These are phyloP conservation scores for Debaryomyces udenii DNA, from an alignment of 1,139 yeast genomes.

Conservation along the genomic window DNA sequence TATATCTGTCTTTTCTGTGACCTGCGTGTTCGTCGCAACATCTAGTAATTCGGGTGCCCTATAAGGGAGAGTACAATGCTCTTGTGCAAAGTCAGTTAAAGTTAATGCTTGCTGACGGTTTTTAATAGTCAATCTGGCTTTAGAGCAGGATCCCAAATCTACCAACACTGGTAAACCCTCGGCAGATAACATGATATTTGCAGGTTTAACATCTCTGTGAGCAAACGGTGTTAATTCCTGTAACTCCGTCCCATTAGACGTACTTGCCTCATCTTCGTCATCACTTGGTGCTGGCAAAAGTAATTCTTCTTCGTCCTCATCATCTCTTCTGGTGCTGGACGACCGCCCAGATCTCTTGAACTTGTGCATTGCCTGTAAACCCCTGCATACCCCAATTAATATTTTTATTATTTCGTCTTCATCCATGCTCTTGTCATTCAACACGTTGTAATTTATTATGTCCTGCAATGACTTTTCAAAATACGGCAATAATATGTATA, in stretches of 20 bases:
- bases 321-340: slow-evolving; percentile 22
- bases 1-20: slow-evolving; percentile 78
- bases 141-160: slow-evolving; percentile 80
- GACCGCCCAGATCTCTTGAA: slow-evolving; percentile 41
- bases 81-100: slow-evolving; percentile 79
- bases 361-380: slow-evolving; percentile 75
- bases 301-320: slow-evolving; percentile 37
- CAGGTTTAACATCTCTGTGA: slow-evolving; percentile 87
- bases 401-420: slow-evolving; percentile 65
- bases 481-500: slow-evolving; percentile 79
- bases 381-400: slow-evolving; percentile 72
- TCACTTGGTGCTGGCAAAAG: slow-evolving; percentile 33
- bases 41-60: slow-evolving; percentile 90
- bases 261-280: slow-evolving; percentile 27
- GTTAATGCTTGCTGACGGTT: slow-evolving; percentile 73
- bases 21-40: slow-evolving; percentile 61
- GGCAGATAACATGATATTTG: slow-evolving; percentile 77
- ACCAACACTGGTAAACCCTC: slow-evolving; percentile 78
- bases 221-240: slow-evolving; percentile 72
- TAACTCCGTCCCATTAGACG: slow-evolving; percentile 46
- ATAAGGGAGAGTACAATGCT: slow-evolving; percentile 84
- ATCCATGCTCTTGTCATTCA: slow-evolving; percentile 54
- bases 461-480: slow-evolving; percentile 77
- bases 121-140: slow-evolving; percentile 57
- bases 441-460: slow-evolving; percentile 61